Percentiles rank a stretch among this genome's conserved stretches.
Conservation (phyloP, 345 rosid species). For the Laguncularia racemosa region DNA sequence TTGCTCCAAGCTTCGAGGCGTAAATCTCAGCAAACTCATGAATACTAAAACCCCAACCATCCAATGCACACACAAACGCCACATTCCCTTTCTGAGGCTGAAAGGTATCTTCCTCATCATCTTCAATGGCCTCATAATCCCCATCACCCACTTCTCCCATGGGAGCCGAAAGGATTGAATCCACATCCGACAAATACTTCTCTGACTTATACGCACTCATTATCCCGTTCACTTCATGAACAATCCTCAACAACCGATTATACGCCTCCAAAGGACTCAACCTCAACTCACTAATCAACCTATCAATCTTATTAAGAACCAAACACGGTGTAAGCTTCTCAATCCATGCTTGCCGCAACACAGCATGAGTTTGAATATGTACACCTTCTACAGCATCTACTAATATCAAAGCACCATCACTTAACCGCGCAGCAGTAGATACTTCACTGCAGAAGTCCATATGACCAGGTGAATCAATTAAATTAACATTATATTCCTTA, state of each 20-base stretch:
- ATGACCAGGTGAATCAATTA: conserved; percentile 95
- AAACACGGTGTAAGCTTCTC: conserved; percentile 91
- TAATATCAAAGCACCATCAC: conserved; percentile 84
- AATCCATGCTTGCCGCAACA: conserved; percentile 81
- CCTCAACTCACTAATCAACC: conserved; percentile 82
- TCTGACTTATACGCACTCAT: conserved; percentile 77
- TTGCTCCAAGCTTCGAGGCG: conserved; percentile 76
- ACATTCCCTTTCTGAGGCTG: conserved; percentile 94
- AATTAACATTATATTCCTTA: conserved; percentile 50
- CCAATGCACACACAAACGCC: conserved; percentile 77
- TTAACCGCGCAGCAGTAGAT: conserved; percentile 82
- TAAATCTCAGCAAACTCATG: conserved; percentile 73
- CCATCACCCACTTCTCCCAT: conserved; percentile 45
- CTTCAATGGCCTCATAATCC: conserved; percentile 64
- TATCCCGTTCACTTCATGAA: conserved; percentile 88
- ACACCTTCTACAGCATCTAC: conserved; percentile 98
- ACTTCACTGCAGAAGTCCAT: conserved; percentile 98
- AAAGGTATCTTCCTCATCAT: conserved; percentile 90
- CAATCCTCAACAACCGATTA: conserved; percentile 68
- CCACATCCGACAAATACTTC: conserved; percentile 91
- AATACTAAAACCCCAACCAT: conserved; percentile 90
- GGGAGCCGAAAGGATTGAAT: conserved; percentile 57
- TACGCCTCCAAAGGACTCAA: conserved; percentile 84
- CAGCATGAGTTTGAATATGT: conserved; percentile 91
- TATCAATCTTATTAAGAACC: conserved; percentile 87